A percentile compares a stretch with the other conserved stretches of the same genome.
Conservation (phyloP, 2,329 filamentous ascomycete genomes). For the Coniochaeta sp. region DNA sequence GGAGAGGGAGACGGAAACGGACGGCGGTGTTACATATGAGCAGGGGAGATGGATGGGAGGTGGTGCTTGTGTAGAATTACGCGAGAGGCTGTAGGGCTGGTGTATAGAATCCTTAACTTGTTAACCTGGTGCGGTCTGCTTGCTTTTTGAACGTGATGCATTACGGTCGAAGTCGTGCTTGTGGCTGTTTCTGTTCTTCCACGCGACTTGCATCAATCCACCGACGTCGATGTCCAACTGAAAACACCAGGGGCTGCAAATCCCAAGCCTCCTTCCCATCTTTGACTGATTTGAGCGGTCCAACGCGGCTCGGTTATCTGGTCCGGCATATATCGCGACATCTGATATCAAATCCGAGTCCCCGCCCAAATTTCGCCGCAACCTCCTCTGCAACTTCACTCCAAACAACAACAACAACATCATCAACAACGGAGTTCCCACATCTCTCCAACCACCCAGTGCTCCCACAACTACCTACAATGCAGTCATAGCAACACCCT, state of each 20-base stretch:
- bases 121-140: not conserved
- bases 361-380: not conserved
- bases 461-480: too few species aligned
- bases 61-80: constrained; percentile 40
- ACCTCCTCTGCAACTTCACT: not conserved
- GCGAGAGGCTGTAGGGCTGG: constrained; percentile 1
- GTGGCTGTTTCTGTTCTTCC: too few species aligned
- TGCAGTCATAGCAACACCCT: not conserved
- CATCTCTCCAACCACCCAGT: not conserved
- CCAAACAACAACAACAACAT: too few species aligned
- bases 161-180: not conserved
- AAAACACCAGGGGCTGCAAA: too few species aligned
- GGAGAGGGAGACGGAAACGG: not conserved
- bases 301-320: too few species aligned
- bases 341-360: not conserved
- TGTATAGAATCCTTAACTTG: constrained; percentile 18
- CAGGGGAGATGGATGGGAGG: constrained; percentile 10
- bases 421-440: not conserved
- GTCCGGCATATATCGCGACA: too few species aligned
- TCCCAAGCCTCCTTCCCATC: too few species aligned
- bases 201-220: too few species aligned
- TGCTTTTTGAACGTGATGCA: not conserved
- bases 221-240: too few species aligned
- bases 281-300: too few species aligned
- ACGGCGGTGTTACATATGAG: not conserved